Base-by-base conservation (phyloP, 2,329 filamentous ascomycete species). In the Clonostachys solani region DNA sequence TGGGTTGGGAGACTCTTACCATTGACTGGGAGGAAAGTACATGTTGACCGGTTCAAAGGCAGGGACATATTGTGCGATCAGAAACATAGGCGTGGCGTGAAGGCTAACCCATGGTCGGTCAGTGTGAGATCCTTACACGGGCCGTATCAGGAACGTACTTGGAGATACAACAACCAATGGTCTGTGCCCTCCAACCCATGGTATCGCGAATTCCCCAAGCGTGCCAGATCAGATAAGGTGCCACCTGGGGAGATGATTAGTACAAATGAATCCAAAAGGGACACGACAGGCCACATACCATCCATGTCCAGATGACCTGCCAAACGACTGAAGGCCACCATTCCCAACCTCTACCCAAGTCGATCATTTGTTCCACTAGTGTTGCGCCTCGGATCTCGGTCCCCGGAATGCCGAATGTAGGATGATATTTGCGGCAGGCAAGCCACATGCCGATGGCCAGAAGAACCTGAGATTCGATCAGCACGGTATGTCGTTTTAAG, bases 251-350 rank as follows among this genome's bases (percentile, higher is more conserved):
- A 44, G 47, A 29, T 10, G 45, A 36, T 49, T 35, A 50, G 45
- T 45, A 37, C 6, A 29, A 33, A 12, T 34, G 8, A 7, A 12
- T 16, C 4, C 6, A 5, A 3, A 33, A 18, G 16, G 2, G 12
- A 5, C 6, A 18, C 12, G 16, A 3, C 6, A 42, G 12, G 29
- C 19, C 23, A 29, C 63, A 44, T 54, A 67, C 65, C 29, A 77
- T 63, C 68, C 73, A 80, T 6, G 74, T 69, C 77, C 76, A 81
- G 45, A 75, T 58, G 6, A 77, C 61, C 50, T 80, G 78, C 77
- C 77, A 81, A 17, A 76, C 52, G 5, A 77, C 69, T 0, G 73
- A 74, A 2, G 77, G 78, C 60, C 77, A 77, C 81, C 81, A 85
- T 61, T 85, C 81, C 67, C 72, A 79, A 6, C 81, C 81, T 10